phyloP scores from a whole-genome alignment of 2,329 filamentous ascomycete species.

The Claviceps spartinae region DNA sequence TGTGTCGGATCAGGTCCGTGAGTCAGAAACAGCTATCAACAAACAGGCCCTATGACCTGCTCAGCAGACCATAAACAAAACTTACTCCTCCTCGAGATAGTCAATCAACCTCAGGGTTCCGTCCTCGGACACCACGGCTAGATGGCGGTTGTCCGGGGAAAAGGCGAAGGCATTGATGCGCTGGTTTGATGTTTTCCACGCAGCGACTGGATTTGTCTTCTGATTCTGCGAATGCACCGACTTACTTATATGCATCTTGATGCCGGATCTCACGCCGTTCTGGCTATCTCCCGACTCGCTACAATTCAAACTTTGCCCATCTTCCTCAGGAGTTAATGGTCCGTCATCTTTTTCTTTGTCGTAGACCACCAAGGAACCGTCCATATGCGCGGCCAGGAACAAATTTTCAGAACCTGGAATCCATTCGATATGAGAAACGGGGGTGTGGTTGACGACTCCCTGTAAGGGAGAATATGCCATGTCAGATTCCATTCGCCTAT shows the following conservation, averaged over 20 bases:
- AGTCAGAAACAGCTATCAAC: constrained; percentile 1
- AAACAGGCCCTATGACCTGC: not conserved
- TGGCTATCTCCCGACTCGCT: constrained; percentile 22
- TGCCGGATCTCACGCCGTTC: constrained; percentile 20
- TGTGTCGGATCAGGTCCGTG: constrained; percentile 19
- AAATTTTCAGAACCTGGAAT: constrained; percentile 86
- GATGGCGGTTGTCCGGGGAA: constrained; percentile 73
- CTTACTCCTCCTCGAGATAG: constrained; percentile 77
- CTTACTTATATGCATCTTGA: constrained; percentile 62
- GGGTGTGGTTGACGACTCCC: constrained; percentile 76
- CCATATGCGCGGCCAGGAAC: constrained; percentile 84
- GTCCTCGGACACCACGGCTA: constrained; percentile 86
- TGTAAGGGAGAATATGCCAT: constrained; percentile 16
- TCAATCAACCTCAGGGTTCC: constrained; percentile 82
- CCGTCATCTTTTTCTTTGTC: constrained; percentile 95
- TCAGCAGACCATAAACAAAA: constrained; percentile 4
- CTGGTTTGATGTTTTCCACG: constrained; percentile 86
- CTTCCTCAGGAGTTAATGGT: constrained; percentile 59
- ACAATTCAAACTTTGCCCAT: constrained; percentile 53
- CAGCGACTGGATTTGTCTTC: constrained; percentile 80
- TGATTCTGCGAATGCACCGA: constrained; percentile 91
- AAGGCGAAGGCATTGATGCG: constrained; percentile 85
- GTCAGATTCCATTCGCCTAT: constrained; percentile 1
- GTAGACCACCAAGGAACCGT: constrained; percentile 83
- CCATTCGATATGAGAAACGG: constrained; percentile 82